phyloP scores from a whole-genome alignment of 2,329 filamentous ascomycete genomes.

The Neonectria ditissima region DNA sequence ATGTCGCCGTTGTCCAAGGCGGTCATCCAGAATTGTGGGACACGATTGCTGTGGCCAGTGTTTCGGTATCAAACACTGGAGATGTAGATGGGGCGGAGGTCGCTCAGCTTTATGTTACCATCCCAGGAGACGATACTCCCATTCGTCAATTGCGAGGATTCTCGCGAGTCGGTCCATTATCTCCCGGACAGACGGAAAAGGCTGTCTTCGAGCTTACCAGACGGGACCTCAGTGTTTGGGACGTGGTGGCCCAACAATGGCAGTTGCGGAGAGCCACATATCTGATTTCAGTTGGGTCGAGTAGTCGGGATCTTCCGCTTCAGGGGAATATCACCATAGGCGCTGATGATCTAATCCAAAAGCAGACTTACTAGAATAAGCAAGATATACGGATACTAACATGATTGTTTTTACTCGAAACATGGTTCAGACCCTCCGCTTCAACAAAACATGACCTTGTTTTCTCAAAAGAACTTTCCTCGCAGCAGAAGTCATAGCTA shows the following conservation, averaged over 20 bases:
- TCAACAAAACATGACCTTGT: too few relatives aligned
- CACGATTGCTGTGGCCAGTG: neutral
- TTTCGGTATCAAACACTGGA: neutral
- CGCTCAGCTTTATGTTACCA: neutral
- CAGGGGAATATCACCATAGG: neutral
- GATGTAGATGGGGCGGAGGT: neutral
- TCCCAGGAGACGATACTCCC: neutral
- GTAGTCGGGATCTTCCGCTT: slow-evolving; percentile 11
- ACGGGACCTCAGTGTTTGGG: neutral
- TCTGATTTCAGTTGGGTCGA: neutral
- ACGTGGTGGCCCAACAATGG: neutral
- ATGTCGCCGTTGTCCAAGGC: neutral
- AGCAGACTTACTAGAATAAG: neutral
- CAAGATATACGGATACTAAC: neutral
- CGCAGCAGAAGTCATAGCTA: too few relatives aligned
- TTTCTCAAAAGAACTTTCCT: too few relatives aligned
- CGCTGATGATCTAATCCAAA: neutral
- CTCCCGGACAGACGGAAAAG: neutral
- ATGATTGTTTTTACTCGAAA: too few relatives aligned
- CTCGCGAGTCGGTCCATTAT: neutral
- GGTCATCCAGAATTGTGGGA: neutral
- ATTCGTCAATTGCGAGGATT: neutral
- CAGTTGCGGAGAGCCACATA: neutral
- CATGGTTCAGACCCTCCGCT: too few relatives aligned
- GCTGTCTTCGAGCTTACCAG: neutral